phyloP scores from a whole-genome alignment of 2,329 filamentous ascomycete genomes.

The Fusarium lyarnte region DNA sequence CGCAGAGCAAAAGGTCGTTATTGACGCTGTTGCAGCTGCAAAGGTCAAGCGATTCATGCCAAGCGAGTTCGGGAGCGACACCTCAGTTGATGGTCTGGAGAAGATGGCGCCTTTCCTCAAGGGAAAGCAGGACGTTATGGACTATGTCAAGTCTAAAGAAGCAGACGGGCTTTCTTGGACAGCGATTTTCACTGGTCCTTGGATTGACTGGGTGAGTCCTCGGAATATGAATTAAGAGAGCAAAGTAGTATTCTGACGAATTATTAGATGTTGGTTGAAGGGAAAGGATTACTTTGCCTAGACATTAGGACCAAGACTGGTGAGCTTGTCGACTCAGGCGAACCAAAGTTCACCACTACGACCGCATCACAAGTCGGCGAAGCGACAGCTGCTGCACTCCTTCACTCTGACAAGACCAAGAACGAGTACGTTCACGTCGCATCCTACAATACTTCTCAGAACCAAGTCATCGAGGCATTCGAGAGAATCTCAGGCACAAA shows the following conservation, averaged over 20 bases:
- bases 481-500: neutral
- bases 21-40: slow-evolving; percentile 2
- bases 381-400: neutral
- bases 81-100: neutral
- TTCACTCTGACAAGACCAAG: neutral
- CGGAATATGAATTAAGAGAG: fast-evolving
- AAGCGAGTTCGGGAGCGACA: slow-evolving; percentile 11
- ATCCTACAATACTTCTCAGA: neutral
- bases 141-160: slow-evolving; percentile 5
- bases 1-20: neutral
- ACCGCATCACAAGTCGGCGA: slow-evolving; percentile 5
- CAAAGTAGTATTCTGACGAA: fast-evolving
- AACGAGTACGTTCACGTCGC: neutral
- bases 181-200: neutral
- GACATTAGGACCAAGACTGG: neutral
- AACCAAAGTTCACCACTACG: slow-evolving; percentile 7
- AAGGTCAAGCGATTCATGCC: slow-evolving; percentile 14
- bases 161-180: neutral
- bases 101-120: slow-evolving; percentile 10
- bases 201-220: neutral
- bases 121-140: neutral
- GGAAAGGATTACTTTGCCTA: neutral
- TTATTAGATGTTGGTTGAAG: neutral
- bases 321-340: neutral
- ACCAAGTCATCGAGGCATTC: neutral